Evolutionary conservation across 805 yeast genomes (phyloP).

Genomic region (Candida insectalens): DNA sequence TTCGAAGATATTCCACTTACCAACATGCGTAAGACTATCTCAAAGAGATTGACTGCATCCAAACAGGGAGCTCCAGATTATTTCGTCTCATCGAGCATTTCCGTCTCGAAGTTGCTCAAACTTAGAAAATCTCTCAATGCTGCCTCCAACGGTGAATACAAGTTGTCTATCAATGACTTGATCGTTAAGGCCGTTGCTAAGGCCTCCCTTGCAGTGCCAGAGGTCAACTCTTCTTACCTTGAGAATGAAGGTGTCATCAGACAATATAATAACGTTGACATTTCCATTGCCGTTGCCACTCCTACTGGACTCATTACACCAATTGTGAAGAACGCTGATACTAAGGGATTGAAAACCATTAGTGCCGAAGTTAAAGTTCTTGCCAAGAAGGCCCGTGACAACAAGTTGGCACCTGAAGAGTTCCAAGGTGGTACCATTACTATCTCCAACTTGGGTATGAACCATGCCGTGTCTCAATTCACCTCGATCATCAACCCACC

Average conservation of each 20-base stretch:
- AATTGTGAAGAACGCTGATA: slow-evolving; percentile 79
- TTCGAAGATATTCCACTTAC: slow-evolving; percentile 81
- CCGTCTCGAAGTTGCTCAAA: slow-evolving; percentile 85
- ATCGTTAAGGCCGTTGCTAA: slow-evolving; percentile 89
- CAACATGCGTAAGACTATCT: slow-evolving; percentile 90
- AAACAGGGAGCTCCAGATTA: slow-evolving; percentile 85
- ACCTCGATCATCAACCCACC: slow-evolving; percentile 98
- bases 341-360: slow-evolving; percentile 77
- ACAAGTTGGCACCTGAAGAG: slow-evolving; percentile 91
- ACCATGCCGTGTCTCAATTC: slow-evolving; percentile 83
- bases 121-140: slow-evolving; percentile 86
- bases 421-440: slow-evolving; percentile 99
- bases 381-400: slow-evolving; percentile 92
- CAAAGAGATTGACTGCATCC: slow-evolving; percentile 77
- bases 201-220: slow-evolving; percentile 87
- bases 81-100: slow-evolving; percentile 78
- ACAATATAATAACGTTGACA: slow-evolving; percentile 86
- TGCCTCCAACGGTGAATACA: slow-evolving; percentile 76
- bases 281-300: slow-evolving; percentile 97
- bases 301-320: slow-evolving; percentile 97
- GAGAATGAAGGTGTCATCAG: slow-evolving; percentile 84
- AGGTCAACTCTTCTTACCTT: slow-evolving; percentile 90
- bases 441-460: slow-evolving; percentile 98
- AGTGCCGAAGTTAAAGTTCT: slow-evolving; percentile 82
- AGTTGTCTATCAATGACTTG: slow-evolving; percentile 88